Conservation (phyloP, 2,329 filamentous ascomycete species). For the Colletotrichum sp. region DNA sequence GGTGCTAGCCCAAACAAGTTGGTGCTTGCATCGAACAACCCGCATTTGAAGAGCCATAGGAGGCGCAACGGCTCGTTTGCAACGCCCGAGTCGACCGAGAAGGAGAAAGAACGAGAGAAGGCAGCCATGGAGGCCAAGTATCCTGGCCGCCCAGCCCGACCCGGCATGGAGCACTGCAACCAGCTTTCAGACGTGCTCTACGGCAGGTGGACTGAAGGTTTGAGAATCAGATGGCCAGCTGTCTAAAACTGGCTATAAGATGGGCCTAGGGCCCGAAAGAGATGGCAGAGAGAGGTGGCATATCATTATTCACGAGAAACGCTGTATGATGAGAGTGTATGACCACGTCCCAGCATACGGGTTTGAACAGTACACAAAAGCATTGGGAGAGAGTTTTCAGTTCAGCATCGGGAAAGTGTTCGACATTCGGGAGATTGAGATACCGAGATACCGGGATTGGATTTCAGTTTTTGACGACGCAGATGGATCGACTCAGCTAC, state of each 20-base stretch:
- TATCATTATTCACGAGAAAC: slow-evolving; percentile 16
- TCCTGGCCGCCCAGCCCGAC: slow-evolving; percentile 56
- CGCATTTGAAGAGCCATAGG: slow-evolving; percentile 80
- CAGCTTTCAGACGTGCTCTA: slow-evolving; percentile 91
- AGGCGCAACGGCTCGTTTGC: slow-evolving; percentile 60
- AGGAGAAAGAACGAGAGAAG: slow-evolving; percentile 52
- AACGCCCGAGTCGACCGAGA: slow-evolving; percentile 40
- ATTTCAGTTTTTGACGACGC: slow-evolving; percentile 1
- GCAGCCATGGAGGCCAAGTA: slow-evolving; percentile 55
- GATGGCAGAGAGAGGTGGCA: not conserved
- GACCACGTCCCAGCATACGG: slow-evolving; percentile 16
- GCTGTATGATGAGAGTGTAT: slow-evolving; percentile 22
- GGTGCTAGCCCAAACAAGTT: slow-evolving; percentile 64
- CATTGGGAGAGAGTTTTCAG: slow-evolving; percentile 8
- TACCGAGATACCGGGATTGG: not conserved
- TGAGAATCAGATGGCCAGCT: slow-evolving; percentile 72
- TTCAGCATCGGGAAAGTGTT: not conserved
- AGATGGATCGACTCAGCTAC: not conserved
- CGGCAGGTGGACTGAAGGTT: slow-evolving; percentile 84
- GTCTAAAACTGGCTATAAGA: slow-evolving; percentile 26
- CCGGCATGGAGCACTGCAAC: slow-evolving; percentile 91
- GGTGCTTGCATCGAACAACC: slow-evolving; percentile 80
- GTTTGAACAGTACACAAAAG: slow-evolving; percentile 21
- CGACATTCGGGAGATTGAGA: slow-evolving; percentile 3
- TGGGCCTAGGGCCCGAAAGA: not conserved